Conservation (phyloP, 2,329 filamentous ascomycete genomes). For the Apiospora saccharicola region DNA sequence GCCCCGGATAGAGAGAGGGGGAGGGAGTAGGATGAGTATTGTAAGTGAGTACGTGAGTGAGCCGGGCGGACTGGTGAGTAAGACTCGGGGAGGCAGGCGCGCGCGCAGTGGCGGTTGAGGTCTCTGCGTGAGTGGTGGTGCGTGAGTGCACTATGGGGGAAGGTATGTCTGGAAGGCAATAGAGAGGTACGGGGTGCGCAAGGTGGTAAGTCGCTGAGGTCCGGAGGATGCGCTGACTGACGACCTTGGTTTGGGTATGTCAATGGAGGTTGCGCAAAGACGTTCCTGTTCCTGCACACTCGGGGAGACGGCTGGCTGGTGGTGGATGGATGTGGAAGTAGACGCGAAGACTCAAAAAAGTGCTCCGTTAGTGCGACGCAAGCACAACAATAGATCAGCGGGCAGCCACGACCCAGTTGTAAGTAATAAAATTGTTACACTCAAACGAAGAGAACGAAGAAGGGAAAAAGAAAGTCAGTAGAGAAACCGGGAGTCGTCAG, state of each 20-base stretch:
- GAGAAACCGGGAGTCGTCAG: neutral
- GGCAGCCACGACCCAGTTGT: conserved; percentile 11
- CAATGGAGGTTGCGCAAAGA: conserved; percentile 11
- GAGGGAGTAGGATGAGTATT: no score
- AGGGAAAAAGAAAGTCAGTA: neutral
- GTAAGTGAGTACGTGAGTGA: neutral
- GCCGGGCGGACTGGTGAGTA: neutral
- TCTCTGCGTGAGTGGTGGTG: neutral
- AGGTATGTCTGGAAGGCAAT: conserved; percentile 16
- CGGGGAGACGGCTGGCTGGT: neutral
- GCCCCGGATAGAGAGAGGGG: neutral
- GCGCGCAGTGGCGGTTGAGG: neutral
- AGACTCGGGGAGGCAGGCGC: conserved; percentile 2
- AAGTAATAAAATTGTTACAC: conserved; percentile 2
- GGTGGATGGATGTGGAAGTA: neutral
- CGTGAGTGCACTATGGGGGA: neutral
- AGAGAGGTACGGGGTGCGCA: neutral
- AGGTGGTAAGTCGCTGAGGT: neutral
- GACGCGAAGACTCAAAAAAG: neutral
- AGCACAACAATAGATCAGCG: conserved; percentile 4
- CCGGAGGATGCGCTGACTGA: conserved; percentile 7
- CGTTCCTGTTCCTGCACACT: neutral
- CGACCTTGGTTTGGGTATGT: conserved; percentile 2
- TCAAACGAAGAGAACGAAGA: conserved; percentile 6
- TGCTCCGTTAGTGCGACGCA: conserved; percentile 2